Base-by-base conservation (phyloP, 495 filamentous ascomycete species). In the Talaromyces stipitatus region DNA sequence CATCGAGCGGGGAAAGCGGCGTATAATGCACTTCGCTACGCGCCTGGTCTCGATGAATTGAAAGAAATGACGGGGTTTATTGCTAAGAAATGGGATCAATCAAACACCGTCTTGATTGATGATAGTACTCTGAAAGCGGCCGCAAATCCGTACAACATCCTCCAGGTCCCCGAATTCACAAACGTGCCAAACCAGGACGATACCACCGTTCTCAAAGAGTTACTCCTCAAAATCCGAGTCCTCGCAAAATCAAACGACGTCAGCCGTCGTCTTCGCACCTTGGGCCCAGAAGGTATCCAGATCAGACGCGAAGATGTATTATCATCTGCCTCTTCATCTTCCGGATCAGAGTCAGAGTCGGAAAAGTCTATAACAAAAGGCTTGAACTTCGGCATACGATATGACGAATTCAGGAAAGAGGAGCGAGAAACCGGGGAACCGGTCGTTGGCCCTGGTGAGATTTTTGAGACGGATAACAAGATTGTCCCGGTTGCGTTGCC, bases 21-120 rank as follows among this genome's bases (percentile, higher is more conserved):
- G n/a, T 54, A 45, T 45, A 20, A 50, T 8, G 45, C 45, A 5
- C 14, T 46, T 22, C 23, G 53, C 53, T 22, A 61, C 5, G 22
- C 43, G 26, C 26, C 47, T 10, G 27, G 22, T 23, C 43, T 29
- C 29, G 38, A 20, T 23, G 18, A 50, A 27, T 6, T 26, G 28
- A 50, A 23, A 6, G 45, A 38, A 29, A 57, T 57, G 30, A 63
- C 51, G 12, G 28, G 36, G 5, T 12, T 29, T 3, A 5, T 22
- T 30, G 26, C 47, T 22, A 48, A 51, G 11, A 56, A 61, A 26
- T 98, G 90, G 89, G 73, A 79, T 59, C 92, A 96, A 69, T 75
- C 71, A n/a, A 92, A 97, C 67, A 97, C 94, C 0, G 72, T 98
- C 28, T 74, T 98, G 11, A 84, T 97, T 22, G 94, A 98, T 60